Conservation (phyloP, 1,139 yeast species). For the Spencermartinsiella ligniputridi region DNA sequence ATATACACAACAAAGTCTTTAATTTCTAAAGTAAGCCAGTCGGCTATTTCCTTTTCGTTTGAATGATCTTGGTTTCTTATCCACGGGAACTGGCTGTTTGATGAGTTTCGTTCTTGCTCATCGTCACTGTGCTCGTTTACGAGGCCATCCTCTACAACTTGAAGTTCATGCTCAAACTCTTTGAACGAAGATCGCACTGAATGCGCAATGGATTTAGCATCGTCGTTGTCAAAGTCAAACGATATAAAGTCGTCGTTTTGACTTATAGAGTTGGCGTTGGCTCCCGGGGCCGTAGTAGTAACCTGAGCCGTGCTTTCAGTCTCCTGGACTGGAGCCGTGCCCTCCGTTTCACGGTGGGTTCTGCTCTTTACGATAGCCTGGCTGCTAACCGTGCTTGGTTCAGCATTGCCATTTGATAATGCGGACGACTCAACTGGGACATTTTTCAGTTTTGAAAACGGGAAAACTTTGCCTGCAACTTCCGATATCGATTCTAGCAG, state of each 20-base stretch:
- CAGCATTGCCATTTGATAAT: too few species aligned
- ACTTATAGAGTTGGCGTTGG: neutral
- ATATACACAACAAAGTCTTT: conserved; percentile 81
- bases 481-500: neutral
- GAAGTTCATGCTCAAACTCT: conserved; percentile 22
- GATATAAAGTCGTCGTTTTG: conserved; percentile 19
- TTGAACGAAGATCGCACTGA: conserved; percentile 20
- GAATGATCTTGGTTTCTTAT: conserved; percentile 71
- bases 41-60: conserved; percentile 68
- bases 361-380: too few species aligned
- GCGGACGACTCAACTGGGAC: too few species aligned
- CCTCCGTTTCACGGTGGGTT: too few species aligned
- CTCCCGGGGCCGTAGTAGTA: too few species aligned
- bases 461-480: neutral
- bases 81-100: conserved; percentile 61
- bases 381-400: too few species aligned
- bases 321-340: too few species aligned
- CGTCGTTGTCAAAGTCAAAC: conserved; percentile 22
- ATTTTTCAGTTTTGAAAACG: neutral
- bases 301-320: too few species aligned
- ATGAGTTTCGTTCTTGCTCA: conserved; percentile 19
- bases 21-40: conserved; percentile 86
- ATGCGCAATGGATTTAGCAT: conserved; percentile 18
- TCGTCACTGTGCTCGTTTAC: conserved; percentile 3
- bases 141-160: conserved; percentile 13